Evolutionary conservation across 768 basidiomycete species (phyloP).

Genomic region (Hirschioporus abietinus): DNA sequence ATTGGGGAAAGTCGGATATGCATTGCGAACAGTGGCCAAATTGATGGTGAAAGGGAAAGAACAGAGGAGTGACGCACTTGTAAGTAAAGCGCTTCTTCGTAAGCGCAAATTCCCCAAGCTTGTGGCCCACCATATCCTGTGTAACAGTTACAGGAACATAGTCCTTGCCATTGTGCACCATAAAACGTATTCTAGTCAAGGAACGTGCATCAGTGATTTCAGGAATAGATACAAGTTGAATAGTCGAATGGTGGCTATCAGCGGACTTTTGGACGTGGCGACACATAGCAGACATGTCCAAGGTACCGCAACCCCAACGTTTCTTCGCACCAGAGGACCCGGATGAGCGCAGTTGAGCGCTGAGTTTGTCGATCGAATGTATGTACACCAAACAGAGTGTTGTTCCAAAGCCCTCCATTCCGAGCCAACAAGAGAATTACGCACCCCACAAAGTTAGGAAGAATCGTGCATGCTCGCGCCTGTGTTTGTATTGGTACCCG

Average conservation of each 20-base stretch:
- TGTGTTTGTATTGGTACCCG: slow-evolving; percentile 87
- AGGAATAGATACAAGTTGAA: neutral
- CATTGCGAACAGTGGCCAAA: neutral
- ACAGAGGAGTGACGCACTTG: slow-evolving; percentile 51
- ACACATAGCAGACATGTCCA: neutral
- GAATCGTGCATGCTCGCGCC: slow-evolving; percentile 84
- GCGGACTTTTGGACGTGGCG: neutral
- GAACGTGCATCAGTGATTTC: neutral
- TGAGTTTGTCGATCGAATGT: neutral
- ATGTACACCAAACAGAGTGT: no score
- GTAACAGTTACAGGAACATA: slow-evolving; percentile 83
- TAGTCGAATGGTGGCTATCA: neutral
- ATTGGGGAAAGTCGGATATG: no score
- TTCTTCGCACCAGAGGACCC: neutral
- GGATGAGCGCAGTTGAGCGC: neutral
- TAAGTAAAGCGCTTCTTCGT: slow-evolving; percentile 85
- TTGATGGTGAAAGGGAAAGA: neutral
- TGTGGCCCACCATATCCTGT: slow-evolving; percentile 99
- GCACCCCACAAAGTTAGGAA: slow-evolving; percentile 95
- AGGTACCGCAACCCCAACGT: neutral
- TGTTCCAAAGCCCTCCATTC: neutral
- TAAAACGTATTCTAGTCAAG: slow-evolving; percentile 64
- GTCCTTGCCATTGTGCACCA: slow-evolving; percentile 93
- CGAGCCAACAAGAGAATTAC: slow-evolving; percentile 20
- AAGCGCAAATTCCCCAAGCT: slow-evolving; percentile 89